Evolutionary conservation across 495 filamentous ascomycete genomes (phyloP), one percentile per base, ranked within the genome.

Genomic region (Neurospora sp.): DNA sequence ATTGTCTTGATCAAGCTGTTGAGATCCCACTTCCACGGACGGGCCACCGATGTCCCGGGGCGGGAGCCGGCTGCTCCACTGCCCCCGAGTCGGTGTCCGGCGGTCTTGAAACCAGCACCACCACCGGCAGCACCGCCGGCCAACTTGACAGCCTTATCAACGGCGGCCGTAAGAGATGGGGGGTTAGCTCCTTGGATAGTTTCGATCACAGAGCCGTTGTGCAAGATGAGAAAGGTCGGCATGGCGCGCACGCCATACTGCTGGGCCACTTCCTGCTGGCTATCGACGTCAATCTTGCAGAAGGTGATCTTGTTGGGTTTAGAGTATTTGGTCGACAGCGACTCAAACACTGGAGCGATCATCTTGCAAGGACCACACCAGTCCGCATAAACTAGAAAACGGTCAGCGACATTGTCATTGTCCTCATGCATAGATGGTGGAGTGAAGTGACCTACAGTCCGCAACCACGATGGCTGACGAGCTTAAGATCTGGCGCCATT

Each of bases 211-310:
- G 87, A 84, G 73, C 91, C 89, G 76, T 89, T 88, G 81, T 94
- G 91, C 84, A 98, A 91, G 74, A 97, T 86, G 72, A 97, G 86
- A 84, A 98, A 97, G 68, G 94, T 97, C 1, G 94, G 94, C 87
- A 93, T 90, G 37, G 90, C 90, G 75, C 80, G 77, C 45, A 91
- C 84, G 70, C 81, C 78, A 76, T 90, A 89, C 73, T 81, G 76
- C 59, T 82, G 75, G 12, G 89, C 85, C 53, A 90, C 81, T n/a
- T 87, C 84, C 61, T 83, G 78, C 72, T 87, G 87, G 70, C 75
- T 81, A 78, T 90, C 89, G 74, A 89, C 87, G 77, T 91, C 83
- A 76, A 90, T 83, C 76, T 91, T 91, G 73, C 81, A 84, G 79
- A 91, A 91, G 22, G 84, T 84, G 71, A 91, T 83, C 76, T 81